Evolutionary conservation across 1,284 basidiomycete genomes (phyloP), one percentile per base, ranked within the genome.

Genomic region (Rhodotorula mucilaginosa): DNA sequence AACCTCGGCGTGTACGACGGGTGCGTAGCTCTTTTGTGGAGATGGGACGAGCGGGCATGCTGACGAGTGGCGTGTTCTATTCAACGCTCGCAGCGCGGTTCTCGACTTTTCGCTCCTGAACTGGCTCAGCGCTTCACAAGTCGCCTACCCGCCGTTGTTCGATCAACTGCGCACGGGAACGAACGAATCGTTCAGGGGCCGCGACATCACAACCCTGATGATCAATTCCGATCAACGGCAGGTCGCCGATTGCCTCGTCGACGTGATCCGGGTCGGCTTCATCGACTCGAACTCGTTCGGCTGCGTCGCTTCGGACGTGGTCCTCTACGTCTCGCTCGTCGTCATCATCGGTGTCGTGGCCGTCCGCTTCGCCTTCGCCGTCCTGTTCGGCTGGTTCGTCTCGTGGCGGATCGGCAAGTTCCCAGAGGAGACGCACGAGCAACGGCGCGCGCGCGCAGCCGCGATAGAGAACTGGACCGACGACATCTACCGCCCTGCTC

Each of bases 381-480:
- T 98, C 78, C 85, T 93, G 80, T 99, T 99, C 82, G 87, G 91
- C 56, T 99, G 96, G 96, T 99, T 97, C 86, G 88, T 93, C 80
- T 93, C 91, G 31, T 94, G 91, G 90, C 88, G 88, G 79, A 85
- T 99, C 57, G 96, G 96, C 65, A 91, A 92, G 78, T 99, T 97
- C 85, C 89, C 90, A 76, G 87, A 88, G 65, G 97, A 99, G 83
- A 92, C 93, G 49, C 94, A 96, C 81, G 90, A 93, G 79, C 88
- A 98, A 80, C 88, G 95, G n/a, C 94, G 93, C 89, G 88, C 89
- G 76, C 89, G 96, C 46, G 89, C 90, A 19, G 87, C 87, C 56
- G 92, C 94, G 81, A 97, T 99, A 78, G 97, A 99, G 82, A 88
- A 90, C 79, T 99, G 96, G 96, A 89, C 93, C 46, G 90, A 91